Base-by-base conservation (phyloP, 768 basidiomycete species). In the Rubroboletus satanas region DNA sequence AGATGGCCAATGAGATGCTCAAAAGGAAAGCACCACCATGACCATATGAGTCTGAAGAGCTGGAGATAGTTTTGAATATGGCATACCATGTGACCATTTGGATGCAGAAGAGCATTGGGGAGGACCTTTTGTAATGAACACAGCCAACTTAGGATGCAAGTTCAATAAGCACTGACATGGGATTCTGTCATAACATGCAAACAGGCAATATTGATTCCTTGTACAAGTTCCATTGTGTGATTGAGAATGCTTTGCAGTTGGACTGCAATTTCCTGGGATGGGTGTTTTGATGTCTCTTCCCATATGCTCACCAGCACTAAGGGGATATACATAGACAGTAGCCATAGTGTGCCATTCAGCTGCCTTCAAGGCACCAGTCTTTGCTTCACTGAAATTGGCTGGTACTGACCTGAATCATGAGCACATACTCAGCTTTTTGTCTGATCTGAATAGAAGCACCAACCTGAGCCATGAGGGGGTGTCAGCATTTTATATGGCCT, bases 21-120 rank as follows among this genome's bases (percentile, higher is more conserved):
- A 7, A 36, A 36, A 36, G 35, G 35, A 54, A 72, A 77, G 2
- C 64, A 60, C 72, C 74, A 76, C 77, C 73, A 78, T 1, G 66
- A 66, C 38, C 65, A 62, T 0, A 71, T 60, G n/a, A 74, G 74
- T 0, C 76, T 71, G 52, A 75, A 76, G 2, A 68, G 56, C 0
- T 59, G 10, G 0, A 74, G 57, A 47, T 74, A 75, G 14, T 75
- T 66, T n/a, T 64, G 58, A 7, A 73, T 41, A 39, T 67, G 72
- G 29, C 70, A 51, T 3, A 67, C 58, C 18, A 66, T 52, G 42
- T 75, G 75, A n/a, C 66, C 44, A 44, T 73, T 75, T 8, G 66
- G 62, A 14, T 37, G 48, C 14, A 45, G 17, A 5, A 51, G 23
- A 1, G 17, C 43, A 12, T 45, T 39, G 3, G 71, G 67, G 29